Conservation (phyloP, 2,329 filamentous ascomycete genomes). For the Sporothrix brasiliensis region DNA sequence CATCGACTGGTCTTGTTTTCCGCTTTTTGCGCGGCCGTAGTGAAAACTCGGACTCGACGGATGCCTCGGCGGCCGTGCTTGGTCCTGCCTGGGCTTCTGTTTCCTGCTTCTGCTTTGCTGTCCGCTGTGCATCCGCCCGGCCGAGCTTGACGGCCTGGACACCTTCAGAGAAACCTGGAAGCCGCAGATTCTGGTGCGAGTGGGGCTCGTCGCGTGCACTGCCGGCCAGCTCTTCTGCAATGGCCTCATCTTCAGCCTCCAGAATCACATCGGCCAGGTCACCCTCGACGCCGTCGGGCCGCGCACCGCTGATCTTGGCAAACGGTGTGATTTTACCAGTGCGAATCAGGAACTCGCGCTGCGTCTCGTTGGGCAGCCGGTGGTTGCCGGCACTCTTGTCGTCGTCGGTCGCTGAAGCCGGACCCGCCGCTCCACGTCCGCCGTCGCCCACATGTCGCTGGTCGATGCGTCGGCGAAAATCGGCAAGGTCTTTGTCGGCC, state of each 20-base stretch:
- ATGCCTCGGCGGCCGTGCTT: slow-evolving; percentile 44
- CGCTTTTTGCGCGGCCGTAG: slow-evolving; percentile 62
- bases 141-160: slow-evolving; percentile 21
- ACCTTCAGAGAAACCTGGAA: slow-evolving; percentile 69
- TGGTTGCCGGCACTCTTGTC: slow-evolving; percentile 54
- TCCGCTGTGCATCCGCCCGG: neutral
- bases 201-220: slow-evolving; percentile 52
- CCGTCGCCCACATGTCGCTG: slow-evolving; percentile 59
- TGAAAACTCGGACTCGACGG: slow-evolving; percentile 57
- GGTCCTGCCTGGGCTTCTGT: slow-evolving; percentile 29
- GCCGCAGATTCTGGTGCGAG: slow-evolving; percentile 73
- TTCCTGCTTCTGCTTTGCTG: neutral
- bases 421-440: slow-evolving; percentile 41
- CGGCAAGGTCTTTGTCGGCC: slow-evolving; percentile 71
- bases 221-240: slow-evolving; percentile 53
- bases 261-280: slow-evolving; percentile 76
- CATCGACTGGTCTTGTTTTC: slow-evolving; percentile 41
- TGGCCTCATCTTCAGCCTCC: slow-evolving; percentile 77
- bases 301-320: slow-evolving; percentile 71
- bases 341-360: slow-evolving; percentile 86
- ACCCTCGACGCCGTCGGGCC: slow-evolving; percentile 63
- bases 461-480: slow-evolving; percentile 80
- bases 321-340: slow-evolving; percentile 99
- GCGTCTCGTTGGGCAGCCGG: slow-evolving; percentile 75
- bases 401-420: slow-evolving; percentile 35